Base-by-base conservation (phyloP, 2,329 filamentous ascomycete species). In the Neobulgaria alba region DNA sequence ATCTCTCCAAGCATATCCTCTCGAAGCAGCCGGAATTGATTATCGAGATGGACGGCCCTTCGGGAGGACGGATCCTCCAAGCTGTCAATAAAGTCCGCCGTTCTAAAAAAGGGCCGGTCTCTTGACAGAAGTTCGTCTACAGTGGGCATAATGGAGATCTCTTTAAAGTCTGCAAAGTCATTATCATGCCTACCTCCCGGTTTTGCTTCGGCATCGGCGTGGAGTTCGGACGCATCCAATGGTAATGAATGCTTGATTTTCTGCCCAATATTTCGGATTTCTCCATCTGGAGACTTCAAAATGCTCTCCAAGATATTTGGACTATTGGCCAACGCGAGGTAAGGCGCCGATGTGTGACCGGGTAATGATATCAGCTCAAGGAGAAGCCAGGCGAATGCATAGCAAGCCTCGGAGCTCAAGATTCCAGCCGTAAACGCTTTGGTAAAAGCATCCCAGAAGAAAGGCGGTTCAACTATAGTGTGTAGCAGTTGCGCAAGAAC, bases 181-280 rank as follows among this genome's bases (percentile, higher is more conserved):
- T 89, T 89, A 57, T 88, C 79, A 48, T 89, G 82, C 0, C 83
- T 71, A 0, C 81, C 81, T 0, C 83, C 83, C 0, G 80, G 71
- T 1, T 32, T 36, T 3, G 33, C 30, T 4, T 48, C 47, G 4
- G 40, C 33, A 34, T 51, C 40, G 10, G 38, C 16, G 8, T 43
- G 30, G 18, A 42, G 20, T 21, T 48, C 38, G 4, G 52, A 51
- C 4, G 32, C 2, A 32, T 42, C 29, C 2, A 34, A 59, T 45
- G 20, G 45, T 1, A 68, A 40, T 10, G 60, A 43, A 35, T 68
- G 58, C 31, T 65, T 58, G 41, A 72, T 66, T 41, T 63, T 67
- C 10, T 68, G 57, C 3, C 59, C 66, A 2, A 62, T 20, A 4
- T 43, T 59, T 5, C 67, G 62, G 41, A 55, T 47, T 21, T 50